phyloP scores from a whole-genome alignment of 2,329 filamentous ascomycete species.

The Sporothrix luriei region DNA sequence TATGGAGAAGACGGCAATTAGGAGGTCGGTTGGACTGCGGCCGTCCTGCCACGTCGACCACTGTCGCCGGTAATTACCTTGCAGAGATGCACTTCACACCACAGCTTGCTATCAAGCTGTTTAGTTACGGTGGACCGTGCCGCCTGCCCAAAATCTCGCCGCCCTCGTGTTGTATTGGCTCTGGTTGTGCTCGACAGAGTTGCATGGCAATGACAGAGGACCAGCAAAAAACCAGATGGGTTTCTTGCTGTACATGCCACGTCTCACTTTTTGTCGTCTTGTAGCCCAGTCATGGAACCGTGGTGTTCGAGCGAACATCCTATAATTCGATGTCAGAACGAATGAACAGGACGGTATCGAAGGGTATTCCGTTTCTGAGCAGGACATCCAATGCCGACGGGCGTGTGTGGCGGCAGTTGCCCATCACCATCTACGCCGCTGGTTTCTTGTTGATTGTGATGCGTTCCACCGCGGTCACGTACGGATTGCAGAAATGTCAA shows the following conservation, averaged over 20 bases:
- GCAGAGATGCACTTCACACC: background rate
- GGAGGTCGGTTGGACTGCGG: background rate
- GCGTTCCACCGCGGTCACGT: background rate
- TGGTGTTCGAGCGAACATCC: background rate
- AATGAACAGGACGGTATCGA: background rate
- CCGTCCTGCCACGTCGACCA: slow-evolving; percentile 20
- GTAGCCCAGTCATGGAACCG: slow-evolving; percentile 9
- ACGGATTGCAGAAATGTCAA: background rate
- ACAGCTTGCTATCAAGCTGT: background rate
- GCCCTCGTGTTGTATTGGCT: background rate
- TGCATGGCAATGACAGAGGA: background rate
- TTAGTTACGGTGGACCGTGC: too few relatives aligned
- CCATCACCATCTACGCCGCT: background rate
- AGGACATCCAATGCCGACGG: background rate
- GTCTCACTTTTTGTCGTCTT: background rate
- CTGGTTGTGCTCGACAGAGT: background rate
- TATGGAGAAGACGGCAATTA: too few relatives aligned
- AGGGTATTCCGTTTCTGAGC: background rate
- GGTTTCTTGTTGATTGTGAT: background rate
- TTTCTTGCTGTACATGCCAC: background rate
- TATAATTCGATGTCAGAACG: background rate
- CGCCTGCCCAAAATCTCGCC: background rate
- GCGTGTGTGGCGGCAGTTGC: background rate
- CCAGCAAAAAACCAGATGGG: background rate
- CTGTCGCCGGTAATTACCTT: background rate